Evolutionary conservation across 1,284 basidiomycete genomes (phyloP), one percentile per base, ranked within the genome.

Genomic region (Cutaneotrichosporon cavernicola): DNA sequence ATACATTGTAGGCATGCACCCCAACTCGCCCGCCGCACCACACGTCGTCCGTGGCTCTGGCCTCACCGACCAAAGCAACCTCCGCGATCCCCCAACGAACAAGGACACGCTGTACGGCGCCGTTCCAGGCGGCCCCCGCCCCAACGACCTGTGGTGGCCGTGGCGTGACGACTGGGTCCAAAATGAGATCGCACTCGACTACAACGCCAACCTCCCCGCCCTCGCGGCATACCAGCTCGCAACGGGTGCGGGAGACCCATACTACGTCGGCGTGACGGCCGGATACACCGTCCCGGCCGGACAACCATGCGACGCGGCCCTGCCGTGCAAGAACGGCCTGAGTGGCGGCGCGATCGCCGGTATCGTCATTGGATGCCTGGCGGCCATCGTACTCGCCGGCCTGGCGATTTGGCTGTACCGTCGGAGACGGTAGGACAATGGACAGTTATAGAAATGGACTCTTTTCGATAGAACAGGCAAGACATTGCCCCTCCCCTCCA

Each of bases 1-100:
- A 16, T 81, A 81, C 67, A 58, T 80, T 34, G 91, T 95, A 30
- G 92, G 93, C 40, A 82, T 85, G 60, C 92, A 95, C 77, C 91
- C 92, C 5, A 96, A 96, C 80, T 90, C 92, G 22, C 91, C 93
- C 0, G 80, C 85, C 56, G 96, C 95, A 77, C 92, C 93, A 0
- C 91, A 95, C 75, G 91, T 90, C 8, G 92, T 91, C 2, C 83
- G 90, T 78, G 89, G 94, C 0, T 89, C 89, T 61, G 93, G 93
- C 47, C 92, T 91, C 0, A 83, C 59, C 38, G 76, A 87, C 66
- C 84, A 90, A 64, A 80, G 72, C 22, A 65, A 74, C 58, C 89
- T 97, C 70, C 86, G 96, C 74, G 89, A 85, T 5, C 93, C 93
- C 0, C 81, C 81, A 9, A 79, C 86, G 63, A 88, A 90, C 76